Evolutionary conservation across 2,329 filamentous ascomycete genomes (phyloP).

Genomic region (Exserohilum turcica): DNA sequence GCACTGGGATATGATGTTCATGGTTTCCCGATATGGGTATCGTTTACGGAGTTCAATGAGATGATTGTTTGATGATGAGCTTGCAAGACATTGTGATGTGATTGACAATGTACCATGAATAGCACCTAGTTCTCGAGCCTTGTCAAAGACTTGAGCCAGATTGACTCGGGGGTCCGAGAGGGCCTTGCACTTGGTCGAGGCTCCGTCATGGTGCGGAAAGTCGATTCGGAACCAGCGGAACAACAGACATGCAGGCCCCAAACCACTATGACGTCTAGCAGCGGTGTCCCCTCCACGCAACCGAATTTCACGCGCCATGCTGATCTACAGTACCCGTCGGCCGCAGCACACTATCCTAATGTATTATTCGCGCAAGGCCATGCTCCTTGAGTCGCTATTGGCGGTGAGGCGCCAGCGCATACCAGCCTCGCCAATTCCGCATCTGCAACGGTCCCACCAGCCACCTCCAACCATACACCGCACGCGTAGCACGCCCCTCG

Average conservation of each 20-base stretch:
- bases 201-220: background rate
- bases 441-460: constrained; percentile 30
- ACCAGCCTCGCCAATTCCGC: constrained; percentile 45
- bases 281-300: background rate
- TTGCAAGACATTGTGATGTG: too few species aligned
- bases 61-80: background rate
- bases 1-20: background rate
- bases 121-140: too few species aligned
- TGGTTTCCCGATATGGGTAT: background rate
- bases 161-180: too few species aligned
- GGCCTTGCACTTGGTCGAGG: too few species aligned
- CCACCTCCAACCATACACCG: constrained; percentile 29
- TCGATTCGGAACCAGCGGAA: constrained; percentile 9
- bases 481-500: constrained; percentile 1
- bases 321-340: background rate
- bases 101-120: too few species aligned
- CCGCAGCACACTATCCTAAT: background rate
- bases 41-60: background rate
- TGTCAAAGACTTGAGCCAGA: background rate
- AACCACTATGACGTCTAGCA: constrained; percentile 6
- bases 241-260: background rate
- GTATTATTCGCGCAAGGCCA: constrained; percentile 8
- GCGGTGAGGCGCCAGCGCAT: constrained; percentile 37
- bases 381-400: constrained; percentile 20
- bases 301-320: background rate